These are phyloP conservation scores for Trichoderma aggressivum DNA, from an alignment of 2,329 filamentous ascomycete species.

Conservation along the genomic window DNA sequence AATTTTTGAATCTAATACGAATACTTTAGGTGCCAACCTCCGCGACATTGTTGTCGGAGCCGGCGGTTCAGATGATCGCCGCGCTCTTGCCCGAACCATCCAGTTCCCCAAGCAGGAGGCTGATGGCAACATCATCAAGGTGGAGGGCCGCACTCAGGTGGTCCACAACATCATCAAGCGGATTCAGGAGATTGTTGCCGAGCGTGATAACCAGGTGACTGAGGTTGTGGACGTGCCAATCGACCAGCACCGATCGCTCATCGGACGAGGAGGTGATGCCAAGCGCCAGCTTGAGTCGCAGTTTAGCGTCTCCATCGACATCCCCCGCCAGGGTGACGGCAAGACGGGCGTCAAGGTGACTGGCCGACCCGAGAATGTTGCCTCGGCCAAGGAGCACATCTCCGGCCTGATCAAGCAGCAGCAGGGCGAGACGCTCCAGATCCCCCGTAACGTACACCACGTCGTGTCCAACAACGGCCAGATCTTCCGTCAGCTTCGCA, in stretches of 20 bases:
- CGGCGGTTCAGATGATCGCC: conserved; percentile 83
- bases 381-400: conserved; percentile 85
- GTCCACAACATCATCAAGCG: conserved; percentile 85
- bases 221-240: conserved; percentile 77
- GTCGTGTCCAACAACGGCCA: conserved; percentile 81
- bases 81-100: conserved; percentile 81
- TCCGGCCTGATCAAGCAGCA: conserved; percentile 75
- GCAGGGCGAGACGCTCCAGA: conserved; percentile 79
- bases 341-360: conserved; percentile 83
- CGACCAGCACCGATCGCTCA: conserved; percentile 86
- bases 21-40: conserved; percentile 67
- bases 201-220: conserved; percentile 78
- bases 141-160: conserved; percentile 79
- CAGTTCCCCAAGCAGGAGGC: conserved; percentile 90
- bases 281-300: conserved; percentile 81
- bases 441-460: conserved; percentile 82
- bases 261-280: conserved; percentile 85
- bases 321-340: conserved; percentile 83
- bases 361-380: conserved; percentile 74
- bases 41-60: conserved; percentile 82
- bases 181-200: conserved; percentile 76
- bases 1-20: not conserved
- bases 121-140: conserved; percentile 76
- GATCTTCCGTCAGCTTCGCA: conserved; percentile 87
- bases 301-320: conserved; percentile 83